Base-by-base conservation (phyloP, 2,329 filamentous ascomycete genomes). In the Magnaporthales sp. region DNA sequence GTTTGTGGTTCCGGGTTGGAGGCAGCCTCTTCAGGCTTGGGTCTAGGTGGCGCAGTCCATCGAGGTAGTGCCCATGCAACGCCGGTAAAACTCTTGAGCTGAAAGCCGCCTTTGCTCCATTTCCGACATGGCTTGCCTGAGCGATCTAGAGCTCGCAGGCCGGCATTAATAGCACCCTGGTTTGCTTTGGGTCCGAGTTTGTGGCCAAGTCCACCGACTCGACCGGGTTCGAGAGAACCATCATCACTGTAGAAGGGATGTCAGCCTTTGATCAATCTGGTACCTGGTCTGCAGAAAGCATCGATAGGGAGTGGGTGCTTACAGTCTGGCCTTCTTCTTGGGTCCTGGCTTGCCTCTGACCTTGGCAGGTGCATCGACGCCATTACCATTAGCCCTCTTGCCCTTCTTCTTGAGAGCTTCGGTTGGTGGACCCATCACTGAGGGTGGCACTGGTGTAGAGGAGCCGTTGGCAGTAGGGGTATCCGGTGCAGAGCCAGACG, bases 151-250 rank as follows among this genome's bases (percentile, higher is more conserved):
- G 95, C 94, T 66, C 95, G 92, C 64, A 99, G 89, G 65, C 92
- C 92, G 66, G 95, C 95, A 75, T 99, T 99, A 83, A 99, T 99
- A 68, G 94, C 94, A 70, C 95, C 95, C 73, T 94, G 91, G 77
- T 97, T 98, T 65, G 94, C 94, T 78, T 97, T 98, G 71, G 95
- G 95, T 3, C 94, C 94, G 29, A 98, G 89, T 77, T 96, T 96
- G 79, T 94, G 91, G 64, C 80, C 80, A 62, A 81, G 78, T 72
- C 83, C 80, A 68, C 77, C 71, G 78, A 46, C 63, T 19, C 77
- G 66, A 22, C 68, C 80, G 74, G 71, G 80, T 79, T 73, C 87
- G 73, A 86, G 83, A 31, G 83, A 83, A 31, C 86, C 86, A 72
- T 89, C 87, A 73, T 89, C 87, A 70, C 87, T 89, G 68, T 65